Base-by-base conservation (phyloP, 2,329 filamentous ascomycete species). In the Bipolaris gigantea region DNA sequence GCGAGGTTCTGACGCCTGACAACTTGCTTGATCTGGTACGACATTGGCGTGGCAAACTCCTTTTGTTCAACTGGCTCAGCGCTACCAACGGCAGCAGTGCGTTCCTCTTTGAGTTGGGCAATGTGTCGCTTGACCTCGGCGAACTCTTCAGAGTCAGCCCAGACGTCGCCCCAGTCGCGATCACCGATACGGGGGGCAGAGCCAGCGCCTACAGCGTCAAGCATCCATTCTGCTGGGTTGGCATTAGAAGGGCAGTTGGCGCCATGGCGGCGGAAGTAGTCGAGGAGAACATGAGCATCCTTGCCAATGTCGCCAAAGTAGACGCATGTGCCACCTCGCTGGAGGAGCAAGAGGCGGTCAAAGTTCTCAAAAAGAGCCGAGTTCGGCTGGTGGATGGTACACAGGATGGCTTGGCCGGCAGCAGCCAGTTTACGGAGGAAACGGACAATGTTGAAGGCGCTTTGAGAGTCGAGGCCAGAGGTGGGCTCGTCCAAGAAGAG, bases 321-420 rank as follows among this genome's bases (percentile, higher is more conserved):
- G 45, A 95, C 89, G 42, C 89, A 89, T 50, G 87, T 83, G 4
- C 91, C 91, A 55, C 91, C 91, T 36, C 84, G 82, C 73, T 93
- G 85, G 2, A 96, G 81, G 2, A 96, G 81, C 5, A 96, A 78
- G 2, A 96, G 81, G 11, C 90, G 84, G 70, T 96, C 91, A 61
- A 96, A 96, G 73, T 92, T 88, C 73, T 94, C 89, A 63, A 96
- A 96, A 0, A 96, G 80, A 0, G 89, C 86, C 15, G 89, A 89
- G 61, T 92, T 93, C 1, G 92, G 91, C 71, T 96, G 92, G 72
- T 96, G 92, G 59, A 96, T 96, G 0, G 92, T 96, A 76, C 90
- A 95, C 3, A 96, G 82, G 62, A 96, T 91, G 9, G 91, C 91
- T 70, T 96, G 92, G 1, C 91, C 92, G 2, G 89, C 88, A n/a